Evolutionary conservation across 2,329 filamentous ascomycete genomes (phyloP).

Genomic region (Penicillium decumbens): DNA sequence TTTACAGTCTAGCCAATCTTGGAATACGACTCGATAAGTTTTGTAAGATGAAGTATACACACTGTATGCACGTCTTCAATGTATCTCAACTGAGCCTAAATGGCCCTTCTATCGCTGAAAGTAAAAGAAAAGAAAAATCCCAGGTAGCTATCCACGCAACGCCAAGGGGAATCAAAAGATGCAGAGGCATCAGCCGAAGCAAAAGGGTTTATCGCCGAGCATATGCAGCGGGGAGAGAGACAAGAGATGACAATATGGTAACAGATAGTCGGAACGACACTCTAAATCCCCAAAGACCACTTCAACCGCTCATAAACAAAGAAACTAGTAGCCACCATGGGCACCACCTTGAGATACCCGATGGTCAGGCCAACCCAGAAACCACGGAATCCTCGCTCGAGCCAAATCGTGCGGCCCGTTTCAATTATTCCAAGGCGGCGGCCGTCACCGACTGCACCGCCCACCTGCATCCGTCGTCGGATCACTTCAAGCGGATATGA

Average conservation of each 20-base stretch:
- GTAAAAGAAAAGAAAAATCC: neutral
- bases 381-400: constrained; percentile 69
- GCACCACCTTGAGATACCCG: constrained; percentile 90
- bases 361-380: constrained; percentile 94
- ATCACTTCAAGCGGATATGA: constrained; percentile 95
- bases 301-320: constrained; percentile 64
- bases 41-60: constrained; percentile 4
- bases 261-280: neutral
- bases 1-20: too few species aligned
- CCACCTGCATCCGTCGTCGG: constrained; percentile 89
- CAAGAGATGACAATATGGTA: neutral
- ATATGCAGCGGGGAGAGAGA: constrained; percentile 5
- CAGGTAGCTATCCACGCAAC: constrained; percentile 15
- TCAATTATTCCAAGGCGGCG: constrained; percentile 72
- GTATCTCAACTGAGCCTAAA: constrained; percentile 13
- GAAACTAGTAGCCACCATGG: constrained; percentile 73
- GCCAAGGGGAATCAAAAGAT: constrained; percentile 21
- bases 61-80: constrained; percentile 6
- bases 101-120: constrained; percentile 14
- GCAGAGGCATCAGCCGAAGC: constrained; percentile 4
- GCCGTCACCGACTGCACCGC: constrained; percentile 88
- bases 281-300: constrained; percentile 61
- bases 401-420: constrained; percentile 68
- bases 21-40: neutral
- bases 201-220: constrained; percentile 10